Evolutionary conservation across 1,139 yeast genomes (phyloP), one percentile per base, ranked within the genome.

Genomic region (Sugiyamaella grinbergsii): DNA sequence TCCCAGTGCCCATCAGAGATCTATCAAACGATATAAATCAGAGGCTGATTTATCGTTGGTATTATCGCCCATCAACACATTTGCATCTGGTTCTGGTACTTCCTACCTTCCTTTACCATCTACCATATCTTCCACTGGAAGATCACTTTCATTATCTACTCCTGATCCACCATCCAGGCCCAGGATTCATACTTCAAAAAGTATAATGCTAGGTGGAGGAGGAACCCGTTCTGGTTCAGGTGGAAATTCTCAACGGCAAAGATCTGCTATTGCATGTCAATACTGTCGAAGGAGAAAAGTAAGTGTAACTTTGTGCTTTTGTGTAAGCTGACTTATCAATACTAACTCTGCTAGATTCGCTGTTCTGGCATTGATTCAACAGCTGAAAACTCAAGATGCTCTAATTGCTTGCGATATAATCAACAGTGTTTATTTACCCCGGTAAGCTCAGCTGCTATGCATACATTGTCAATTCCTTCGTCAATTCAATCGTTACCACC

Each of bases 361-460:
- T 67, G 71, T 52, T 64, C 67, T n/a, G 71, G 71, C 7, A 60
- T 58, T 32, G 67, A 60, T 23, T 61, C 67, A 20, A 49, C 56
- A 11, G 56, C 57, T 13, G 59, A 56, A 18, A 57, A 57, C 37
- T 52, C 62, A 3, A 60, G 62, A 45, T 67, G 71, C 54, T 49
- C 65, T n/a, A 67, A 67, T 49, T 67, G 71, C 53, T 54, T 57
- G 7, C 58, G 67, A 41, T 64, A 63, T 55, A 64, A 63, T 45
- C 70, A 67, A 53, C 66, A 63, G 41, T 67, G 71, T 47, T 50
- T 67, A n/a, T 67, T 66, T 53, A 63, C 67, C 8, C 71, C 71
- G 1, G 71, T 67, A 23, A 62, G 66, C 42, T 63, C 69, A 4
- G 58, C 55, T 19, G 51, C 53, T 8, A 51, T 49, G 49, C 54